Evolutionary conservation across 2,329 filamentous ascomycete genomes (phyloP).

Genomic region (Orbilia oligospora): DNA sequence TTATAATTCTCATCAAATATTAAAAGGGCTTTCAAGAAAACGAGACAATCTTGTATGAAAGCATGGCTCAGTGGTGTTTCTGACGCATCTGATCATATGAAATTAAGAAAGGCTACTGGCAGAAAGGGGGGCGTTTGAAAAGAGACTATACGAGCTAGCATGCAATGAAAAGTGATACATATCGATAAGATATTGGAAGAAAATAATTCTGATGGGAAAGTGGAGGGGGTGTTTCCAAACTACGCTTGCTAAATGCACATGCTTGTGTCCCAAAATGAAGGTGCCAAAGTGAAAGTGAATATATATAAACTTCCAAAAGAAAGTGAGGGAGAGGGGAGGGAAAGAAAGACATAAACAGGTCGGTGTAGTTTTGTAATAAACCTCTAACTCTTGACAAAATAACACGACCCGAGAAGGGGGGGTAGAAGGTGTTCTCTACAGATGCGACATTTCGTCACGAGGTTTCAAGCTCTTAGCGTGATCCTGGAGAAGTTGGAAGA

Average conservation of each 20-base stretch:
- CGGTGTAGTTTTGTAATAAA: neutral
- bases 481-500: slow-evolving; percentile 52
- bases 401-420: neutral
- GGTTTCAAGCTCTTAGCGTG: slow-evolving; percentile 18
- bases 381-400: slow-evolving; percentile 29
- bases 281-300: slow-evolving; percentile 28
- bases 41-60: neutral
- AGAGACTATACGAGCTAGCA: slow-evolving; percentile 26
- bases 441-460: slow-evolving; percentile 25
- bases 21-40: slow-evolving; percentile 7
- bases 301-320: slow-evolving; percentile 24
- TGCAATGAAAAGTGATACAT: neutral
- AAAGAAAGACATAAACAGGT: neutral
- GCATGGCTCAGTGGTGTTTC: neutral
- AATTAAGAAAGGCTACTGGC: neutral
- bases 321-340: slow-evolving; percentile 2
- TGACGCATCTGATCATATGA: neutral
- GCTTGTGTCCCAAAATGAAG: slow-evolving; percentile 36
- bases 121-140: slow-evolving; percentile 26
- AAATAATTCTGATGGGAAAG: slow-evolving; percentile 34
- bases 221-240: slow-evolving; percentile 34
- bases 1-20: slow-evolving; percentile 57
- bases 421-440: slow-evolving; percentile 14
- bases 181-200: slow-evolving; percentile 10
- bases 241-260: slow-evolving; percentile 61